Base-by-base conservation (phyloP, 495 filamentous ascomycete genomes). In the Podospora fimiseda region DNA sequence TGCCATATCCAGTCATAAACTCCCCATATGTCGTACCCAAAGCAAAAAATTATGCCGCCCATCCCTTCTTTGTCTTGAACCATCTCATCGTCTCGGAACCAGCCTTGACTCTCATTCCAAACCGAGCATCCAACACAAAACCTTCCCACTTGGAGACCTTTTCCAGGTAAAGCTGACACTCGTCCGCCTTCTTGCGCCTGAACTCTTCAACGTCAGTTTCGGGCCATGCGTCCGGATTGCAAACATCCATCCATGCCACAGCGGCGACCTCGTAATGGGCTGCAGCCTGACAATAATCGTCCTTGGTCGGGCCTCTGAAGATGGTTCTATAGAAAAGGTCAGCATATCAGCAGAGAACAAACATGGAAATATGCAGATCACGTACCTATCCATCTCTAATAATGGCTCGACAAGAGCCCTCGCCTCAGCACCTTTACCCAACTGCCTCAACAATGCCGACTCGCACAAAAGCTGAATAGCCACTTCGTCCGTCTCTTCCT, bases 191-290 rank as follows among this genome's bases (percentile, higher is more conserved):
- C 56, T 79, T 68, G 48, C 70, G 66, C 30, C 75, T 74, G 63
- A 79, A 77, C 5, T 61, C 63, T 15, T 55, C 63, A 0, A 55
- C 22, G 1, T 47, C 16, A 3, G 42, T 47, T 48, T 48, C 50
- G 1, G 62, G 60, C 62, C 62, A 65, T 1, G 52, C 48, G 0
- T 63, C 60, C 7, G 59, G 54, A 23, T 65, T 60, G 48, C 64
- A 66, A 18, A 68, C 60, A 60, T 87, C 83, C 67, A 78, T 77
- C 92, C 91, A 98, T 18, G 84, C 67, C 30, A 86, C 80, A 16
- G 85, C 87, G 0, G 88, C 92, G 78, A 91, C 84, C 63, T 98
- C 93, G 66, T 96, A 98, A 60, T 91, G 72, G 15, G 91, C 93
- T 2, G 80, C 80, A 2, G 93, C 89, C 5, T 75, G 73, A 47